phyloP scores from a whole-genome alignment of 78 protist genomes.

The Dictyostelium brefeldianum region DNA sequence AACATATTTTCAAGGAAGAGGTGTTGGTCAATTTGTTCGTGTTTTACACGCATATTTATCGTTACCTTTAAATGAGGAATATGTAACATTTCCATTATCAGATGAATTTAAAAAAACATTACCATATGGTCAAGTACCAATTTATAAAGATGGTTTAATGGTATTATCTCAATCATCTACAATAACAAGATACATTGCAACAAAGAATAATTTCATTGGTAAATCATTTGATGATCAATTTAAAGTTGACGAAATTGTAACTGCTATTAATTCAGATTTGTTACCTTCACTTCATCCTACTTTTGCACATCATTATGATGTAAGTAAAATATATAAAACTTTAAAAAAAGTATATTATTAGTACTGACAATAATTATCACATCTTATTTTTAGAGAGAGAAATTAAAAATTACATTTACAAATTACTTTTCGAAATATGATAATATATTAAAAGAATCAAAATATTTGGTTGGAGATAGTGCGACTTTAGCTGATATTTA shows the following conservation, averaged over 20 bases:
- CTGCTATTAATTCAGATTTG: not conserved
- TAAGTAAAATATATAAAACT: not conserved
- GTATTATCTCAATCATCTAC: not conserved
- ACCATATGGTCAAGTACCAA: constrained; percentile 68
- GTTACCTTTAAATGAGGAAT: not conserved
- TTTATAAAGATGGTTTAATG: not conserved
- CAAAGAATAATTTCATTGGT: not conserved
- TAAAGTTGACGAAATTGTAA: not conserved
- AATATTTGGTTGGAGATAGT: not conserved
- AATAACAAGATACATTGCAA: constrained; percentile 1
- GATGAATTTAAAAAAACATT: not conserved
- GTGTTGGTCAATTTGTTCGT: not conserved
- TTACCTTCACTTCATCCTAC: not conserved
- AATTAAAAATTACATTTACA: not conserved
- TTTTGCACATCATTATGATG: not conserved
- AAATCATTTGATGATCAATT: not conserved
- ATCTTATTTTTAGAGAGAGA: constrained; percentile 2
- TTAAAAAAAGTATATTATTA: not conserved
- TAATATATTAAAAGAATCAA: not conserved
- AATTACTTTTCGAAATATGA: not conserved
- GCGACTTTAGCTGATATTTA: not conserved
- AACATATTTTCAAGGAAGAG: constrained; percentile 19
- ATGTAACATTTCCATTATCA: not conserved
- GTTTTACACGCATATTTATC: not conserved
- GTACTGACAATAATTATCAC: too few species aligned